Conservation (phyloP, 2,329 filamentous ascomycete genomes). For the Cytospora piceae region DNA sequence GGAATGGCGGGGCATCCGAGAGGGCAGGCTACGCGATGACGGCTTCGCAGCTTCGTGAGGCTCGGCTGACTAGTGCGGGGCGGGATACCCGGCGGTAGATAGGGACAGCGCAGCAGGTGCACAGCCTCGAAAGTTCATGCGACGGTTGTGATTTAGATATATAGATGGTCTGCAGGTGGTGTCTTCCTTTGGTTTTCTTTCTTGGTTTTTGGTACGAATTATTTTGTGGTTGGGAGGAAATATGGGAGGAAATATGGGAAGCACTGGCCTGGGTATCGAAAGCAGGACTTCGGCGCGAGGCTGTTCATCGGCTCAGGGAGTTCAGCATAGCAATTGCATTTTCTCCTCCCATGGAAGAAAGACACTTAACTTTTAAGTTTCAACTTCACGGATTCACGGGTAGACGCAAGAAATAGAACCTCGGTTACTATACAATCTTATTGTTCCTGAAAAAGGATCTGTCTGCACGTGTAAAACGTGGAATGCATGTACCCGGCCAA, state of each 20-base stretch:
- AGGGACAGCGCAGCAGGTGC: conserved; percentile 11
- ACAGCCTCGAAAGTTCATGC: no score
- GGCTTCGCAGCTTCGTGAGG: conserved; percentile 18
- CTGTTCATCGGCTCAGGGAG: not conserved
- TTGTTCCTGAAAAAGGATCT: no score
- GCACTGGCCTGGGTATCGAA: not conserved
- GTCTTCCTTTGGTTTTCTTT: not conserved
- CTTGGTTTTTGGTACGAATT: not conserved
- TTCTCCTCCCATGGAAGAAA: not conserved
- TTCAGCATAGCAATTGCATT: not conserved
- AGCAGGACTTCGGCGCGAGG: not conserved
- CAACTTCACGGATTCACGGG: no score
- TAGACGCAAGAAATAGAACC: no score
- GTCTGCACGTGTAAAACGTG: no score
- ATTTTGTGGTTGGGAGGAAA: not conserved
- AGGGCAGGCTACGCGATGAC: conserved; percentile 18
- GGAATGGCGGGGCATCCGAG: conserved; percentile 6
- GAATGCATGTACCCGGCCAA: no score
- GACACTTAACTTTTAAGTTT: not conserved
- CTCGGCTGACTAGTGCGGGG: conserved; percentile 19
- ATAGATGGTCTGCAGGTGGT: not conserved
- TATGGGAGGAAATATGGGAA: not conserved
- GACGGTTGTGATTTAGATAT: not conserved
- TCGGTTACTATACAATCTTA: no score
- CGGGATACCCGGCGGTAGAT: conserved; percentile 9